Conservation (phyloP, 1,139 yeast genomes). For the Nakaseomyces glabratus region DNA sequence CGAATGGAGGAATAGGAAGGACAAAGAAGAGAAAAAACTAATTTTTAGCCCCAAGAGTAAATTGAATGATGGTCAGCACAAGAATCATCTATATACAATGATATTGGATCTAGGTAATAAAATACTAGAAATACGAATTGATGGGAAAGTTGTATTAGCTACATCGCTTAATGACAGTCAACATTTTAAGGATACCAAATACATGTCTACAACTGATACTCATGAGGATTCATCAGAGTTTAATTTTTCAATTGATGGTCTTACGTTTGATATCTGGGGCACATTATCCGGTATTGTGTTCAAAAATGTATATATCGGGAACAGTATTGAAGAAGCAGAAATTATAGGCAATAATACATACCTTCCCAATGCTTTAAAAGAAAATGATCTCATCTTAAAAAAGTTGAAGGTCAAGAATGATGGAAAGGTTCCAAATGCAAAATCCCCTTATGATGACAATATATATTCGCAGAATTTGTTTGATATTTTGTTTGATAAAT, state of each 20-base stretch:
- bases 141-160: constrained; percentile 50
- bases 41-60: constrained; percentile 44
- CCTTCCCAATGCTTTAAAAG: not conserved
- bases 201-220: not conserved
- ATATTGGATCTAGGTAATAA: constrained; percentile 49
- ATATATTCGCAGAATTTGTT: not conserved
- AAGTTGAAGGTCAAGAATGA: not conserved
- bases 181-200: not conserved
- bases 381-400: not conserved
- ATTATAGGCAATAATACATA: constrained; percentile 66
- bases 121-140: constrained; percentile 68
- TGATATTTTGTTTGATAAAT: not conserved
- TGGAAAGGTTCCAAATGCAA: not conserved
- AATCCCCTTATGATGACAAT: not conserved
- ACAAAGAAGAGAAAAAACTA: not conserved
- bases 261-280: constrained; percentile 89
- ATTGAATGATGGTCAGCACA: constrained; percentile 42
- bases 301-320: constrained; percentile 80
- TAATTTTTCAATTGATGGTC: constrained; percentile 53
- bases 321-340: constrained; percentile 75
- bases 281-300: constrained; percentile 68
- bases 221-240: constrained; percentile 56
- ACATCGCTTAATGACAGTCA: not conserved
- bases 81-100: constrained; percentile 66
- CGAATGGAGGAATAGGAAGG: constrained; percentile 30